Evolutionary conservation across 2,329 filamentous ascomycete species (phyloP), one percentile per base, ranked within the genome.

Genomic region (Colletotrichum aenigma): DNA sequence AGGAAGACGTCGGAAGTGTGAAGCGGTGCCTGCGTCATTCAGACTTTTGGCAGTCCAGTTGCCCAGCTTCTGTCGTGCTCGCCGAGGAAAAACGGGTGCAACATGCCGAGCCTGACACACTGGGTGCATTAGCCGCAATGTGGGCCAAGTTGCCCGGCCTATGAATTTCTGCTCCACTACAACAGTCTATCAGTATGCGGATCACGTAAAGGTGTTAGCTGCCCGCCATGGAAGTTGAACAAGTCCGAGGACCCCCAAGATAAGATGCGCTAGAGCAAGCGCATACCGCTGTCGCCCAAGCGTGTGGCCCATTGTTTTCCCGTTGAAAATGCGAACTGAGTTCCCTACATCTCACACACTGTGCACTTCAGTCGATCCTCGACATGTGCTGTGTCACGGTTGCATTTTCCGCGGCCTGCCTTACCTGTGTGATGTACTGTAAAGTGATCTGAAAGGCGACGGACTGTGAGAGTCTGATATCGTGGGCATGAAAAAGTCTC

Each of bases 101-200:
- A 62, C 56, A 38, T 75, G 73, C 73, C 62, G 73, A 55, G 73
- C 62, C 66, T 75, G 73, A 72, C 69, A 70, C 60, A 65, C 58
- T 52, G 43, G n/a, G 43, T 52, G n/a, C n/a, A 21, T 12, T 21
- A 7, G n/a, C 13, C 16, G 48, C 65, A 60, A 58, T 24, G 43
- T 66, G 38, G n/a, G n/a, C n/a, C n/a, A n/a, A 21, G 61, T 52
- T 26, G 26, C 18, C 12, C 28, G 28, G 28, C 26, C 36, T 36
- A 43, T 64, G 24, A 26, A 26, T 34, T 8, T 64, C 16, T 21
- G 61, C 24, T n/a, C 58, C 58, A 61, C 58, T 32, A 48, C 43
- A 21, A 48, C n/a, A 48, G 43, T 21, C n/a, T 24, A 24, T 6
- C n/a, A 48, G 43, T n/a, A 48, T 48, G 43, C 13, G 43, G 43